Evolutionary conservation across 2,329 filamentous ascomycete species (phyloP).

Genomic region (Cordyceps pruinosa): DNA sequence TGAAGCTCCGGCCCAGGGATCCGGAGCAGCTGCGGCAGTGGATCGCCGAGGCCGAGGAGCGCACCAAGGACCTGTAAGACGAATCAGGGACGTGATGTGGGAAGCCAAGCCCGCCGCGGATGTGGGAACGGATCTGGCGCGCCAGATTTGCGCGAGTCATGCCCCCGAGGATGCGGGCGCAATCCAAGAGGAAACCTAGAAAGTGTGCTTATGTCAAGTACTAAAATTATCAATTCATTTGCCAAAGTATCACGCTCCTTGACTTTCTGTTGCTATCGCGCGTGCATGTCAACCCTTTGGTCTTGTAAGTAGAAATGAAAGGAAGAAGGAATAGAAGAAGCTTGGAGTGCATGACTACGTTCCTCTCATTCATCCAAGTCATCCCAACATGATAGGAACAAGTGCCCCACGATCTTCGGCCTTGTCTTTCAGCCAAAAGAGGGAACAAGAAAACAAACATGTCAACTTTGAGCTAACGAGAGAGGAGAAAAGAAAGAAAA

Average conservation of each 20-base stretch:
- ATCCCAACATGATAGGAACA: not conserved
- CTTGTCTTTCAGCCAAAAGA: not conserved
- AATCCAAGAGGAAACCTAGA: too few relatives aligned
- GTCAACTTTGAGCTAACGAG: not conserved
- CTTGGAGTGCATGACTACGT: not conserved
- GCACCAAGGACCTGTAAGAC: conserved; percentile 37
- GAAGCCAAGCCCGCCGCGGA: not conserved
- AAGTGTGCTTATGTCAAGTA: not conserved
- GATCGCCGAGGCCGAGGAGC: conserved; percentile 45
- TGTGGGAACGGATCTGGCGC: not conserved
- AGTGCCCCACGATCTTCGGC: not conserved
- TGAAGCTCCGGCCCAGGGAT: conserved; percentile 45
- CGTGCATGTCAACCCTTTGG: not conserved
- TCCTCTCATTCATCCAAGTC: not conserved
- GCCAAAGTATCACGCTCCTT: not conserved
- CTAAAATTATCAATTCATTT: not conserved
- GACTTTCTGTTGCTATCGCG: not conserved
- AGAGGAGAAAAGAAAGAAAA: not conserved
- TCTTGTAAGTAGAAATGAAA: not conserved
- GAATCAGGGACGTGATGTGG: not conserved
- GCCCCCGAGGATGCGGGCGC: too few relatives aligned
- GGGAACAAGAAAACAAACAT: not conserved
- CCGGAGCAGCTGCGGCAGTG: conserved; percentile 39
- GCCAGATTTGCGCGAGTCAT: not conserved
- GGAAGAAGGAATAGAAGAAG: not conserved